Percentiles rank a stretch among this genome's conserved stretches.
Evolutionary conservation across 768 basidiomycete species (phyloP).

Genomic region (Imleria badia): DNA sequence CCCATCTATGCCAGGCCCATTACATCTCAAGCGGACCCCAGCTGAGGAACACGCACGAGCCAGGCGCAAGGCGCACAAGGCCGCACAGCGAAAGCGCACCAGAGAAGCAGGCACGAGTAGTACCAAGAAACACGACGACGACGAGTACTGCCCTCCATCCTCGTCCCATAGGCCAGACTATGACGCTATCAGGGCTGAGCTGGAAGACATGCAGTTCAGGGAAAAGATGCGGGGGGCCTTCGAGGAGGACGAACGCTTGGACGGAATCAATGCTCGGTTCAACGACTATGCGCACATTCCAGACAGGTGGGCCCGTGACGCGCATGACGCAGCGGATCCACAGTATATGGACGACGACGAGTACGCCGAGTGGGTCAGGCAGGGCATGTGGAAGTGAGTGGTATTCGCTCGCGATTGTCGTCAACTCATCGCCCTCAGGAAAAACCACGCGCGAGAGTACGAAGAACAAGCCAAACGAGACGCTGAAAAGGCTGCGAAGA

Average conservation of each 20-base stretch:
- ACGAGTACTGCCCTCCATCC: slow-evolving; percentile 1
- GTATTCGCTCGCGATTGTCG: neutral
- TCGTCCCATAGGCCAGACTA: slow-evolving; percentile 36
- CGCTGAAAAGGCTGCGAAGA: slow-evolving; percentile 51
- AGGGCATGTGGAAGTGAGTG: slow-evolving; percentile 80
- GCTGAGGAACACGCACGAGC: slow-evolving; percentile 53
- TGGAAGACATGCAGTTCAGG: slow-evolving; percentile 66
- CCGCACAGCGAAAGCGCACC: slow-evolving; percentile 34
- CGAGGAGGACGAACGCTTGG: slow-evolving; percentile 70
- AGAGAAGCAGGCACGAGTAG: too few relatives aligned
- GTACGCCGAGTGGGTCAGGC: slow-evolving; percentile 83
- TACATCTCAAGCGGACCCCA: slow-evolving; percentile 63
- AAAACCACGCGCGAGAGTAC: slow-evolving; percentile 65
- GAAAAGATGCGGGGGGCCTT: slow-evolving; percentile 74
- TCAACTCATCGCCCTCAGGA: slow-evolving; percentile 39
- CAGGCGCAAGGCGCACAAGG: slow-evolving; percentile 44
- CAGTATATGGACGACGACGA: slow-evolving; percentile 77
- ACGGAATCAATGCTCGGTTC: slow-evolving; percentile 59
- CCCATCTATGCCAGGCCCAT: slow-evolving; percentile 39
- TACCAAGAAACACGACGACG: slow-evolving; percentile 9
- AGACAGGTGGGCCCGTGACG: slow-evolving; percentile 55
- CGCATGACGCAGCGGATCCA: slow-evolving; percentile 43
- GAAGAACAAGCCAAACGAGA: slow-evolving; percentile 59
- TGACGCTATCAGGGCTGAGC: slow-evolving; percentile 49
- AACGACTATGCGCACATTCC: slow-evolving; percentile 75